Conservation (phyloP, 768 basidiomycete species). For the Kwoniella botswanensis region DNA sequence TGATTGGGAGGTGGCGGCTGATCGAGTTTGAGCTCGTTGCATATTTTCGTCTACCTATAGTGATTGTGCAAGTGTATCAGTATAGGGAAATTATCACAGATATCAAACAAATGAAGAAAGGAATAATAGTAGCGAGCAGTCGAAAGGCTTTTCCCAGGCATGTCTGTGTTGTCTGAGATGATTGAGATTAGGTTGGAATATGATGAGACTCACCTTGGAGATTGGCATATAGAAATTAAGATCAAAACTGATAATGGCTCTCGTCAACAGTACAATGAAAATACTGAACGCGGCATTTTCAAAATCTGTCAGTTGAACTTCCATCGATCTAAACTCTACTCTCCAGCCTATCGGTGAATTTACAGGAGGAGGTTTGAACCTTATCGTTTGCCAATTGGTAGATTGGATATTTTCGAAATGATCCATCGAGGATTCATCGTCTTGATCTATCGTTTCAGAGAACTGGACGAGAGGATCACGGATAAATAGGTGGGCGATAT, state of each 20-base stretch:
- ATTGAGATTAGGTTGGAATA: too few relatives aligned
- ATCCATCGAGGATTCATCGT: conserved; percentile 83
- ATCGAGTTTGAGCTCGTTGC: conserved; percentile 81
- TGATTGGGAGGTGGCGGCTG: conserved; percentile 72
- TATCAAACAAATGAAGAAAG: background rate
- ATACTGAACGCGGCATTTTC: conserved; percentile 97
- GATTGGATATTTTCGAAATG: conserved; percentile 99
- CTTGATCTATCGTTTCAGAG: conserved; percentile 89
- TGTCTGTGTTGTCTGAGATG: too few relatives aligned
- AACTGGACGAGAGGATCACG: conserved; percentile 96
- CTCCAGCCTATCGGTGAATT: conserved; percentile 94
- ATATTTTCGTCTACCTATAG: conserved; percentile 94
- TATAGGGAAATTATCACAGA: background rate
- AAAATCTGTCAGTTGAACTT: conserved; percentile 97
- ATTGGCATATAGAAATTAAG: conserved; percentile 97
- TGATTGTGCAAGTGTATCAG: conserved; percentile 2
- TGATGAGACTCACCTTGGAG: conserved; percentile 70
- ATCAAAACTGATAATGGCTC: conserved; percentile 88
- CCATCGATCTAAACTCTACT: conserved; percentile 98
- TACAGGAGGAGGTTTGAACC: conserved; percentile 97
- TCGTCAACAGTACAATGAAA: conserved; percentile 90
- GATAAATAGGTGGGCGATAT: conserved; percentile 94
- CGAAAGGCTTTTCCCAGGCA: background rate
- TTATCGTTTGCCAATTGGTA: conserved; percentile 98
- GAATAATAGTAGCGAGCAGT: background rate